These are phyloP conservation scores for Fusarium veterinarium DNA, from an alignment of 2,329 filamentous ascomycete species.

Conservation along the genomic window DNA sequence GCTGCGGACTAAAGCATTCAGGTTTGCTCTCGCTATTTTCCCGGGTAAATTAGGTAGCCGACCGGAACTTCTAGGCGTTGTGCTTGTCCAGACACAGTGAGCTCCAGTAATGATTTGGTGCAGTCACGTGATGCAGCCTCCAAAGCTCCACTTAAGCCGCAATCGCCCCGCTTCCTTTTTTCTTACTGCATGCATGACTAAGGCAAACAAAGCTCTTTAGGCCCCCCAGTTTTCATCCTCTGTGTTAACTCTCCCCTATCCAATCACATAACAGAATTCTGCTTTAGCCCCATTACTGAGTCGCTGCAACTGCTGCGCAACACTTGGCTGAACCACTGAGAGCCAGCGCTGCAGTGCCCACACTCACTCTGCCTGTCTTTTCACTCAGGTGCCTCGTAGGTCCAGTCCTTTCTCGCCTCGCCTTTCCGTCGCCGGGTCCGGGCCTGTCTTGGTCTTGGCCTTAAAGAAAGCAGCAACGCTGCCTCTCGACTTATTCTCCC, in stretches of 20 bases:
- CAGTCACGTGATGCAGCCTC: constrained; percentile 45
- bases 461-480: constrained; percentile 41
- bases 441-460: constrained; percentile 25
- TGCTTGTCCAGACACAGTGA: neutral
- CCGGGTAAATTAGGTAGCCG: constrained; percentile 53
- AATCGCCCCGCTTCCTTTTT: neutral
- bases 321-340: constrained; percentile 39
- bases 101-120: neutral
- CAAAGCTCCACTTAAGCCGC: neutral
- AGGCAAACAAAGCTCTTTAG: constrained; percentile 19
- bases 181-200: constrained; percentile 23
- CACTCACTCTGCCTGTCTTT: constrained; percentile 28
- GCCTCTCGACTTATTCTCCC: constrained; percentile 38
- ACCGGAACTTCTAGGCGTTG: constrained; percentile 39
- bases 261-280: constrained; percentile 20
- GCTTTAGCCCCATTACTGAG: constrained; percentile 20
- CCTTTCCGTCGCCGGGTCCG: constrained; percentile 35
- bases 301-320: constrained; percentile 33
- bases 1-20: constrained; percentile 46
- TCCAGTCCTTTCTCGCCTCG: constrained; percentile 33
- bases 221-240: constrained; percentile 26
- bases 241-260: constrained; percentile 2
- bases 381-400: constrained; percentile 25
- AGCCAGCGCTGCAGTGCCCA: constrained; percentile 16
- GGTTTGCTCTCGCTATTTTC: constrained; percentile 55